Base-by-base conservation (phyloP, 2,329 filamentous ascomycete species). In the Dothideomycetes sp. region DNA sequence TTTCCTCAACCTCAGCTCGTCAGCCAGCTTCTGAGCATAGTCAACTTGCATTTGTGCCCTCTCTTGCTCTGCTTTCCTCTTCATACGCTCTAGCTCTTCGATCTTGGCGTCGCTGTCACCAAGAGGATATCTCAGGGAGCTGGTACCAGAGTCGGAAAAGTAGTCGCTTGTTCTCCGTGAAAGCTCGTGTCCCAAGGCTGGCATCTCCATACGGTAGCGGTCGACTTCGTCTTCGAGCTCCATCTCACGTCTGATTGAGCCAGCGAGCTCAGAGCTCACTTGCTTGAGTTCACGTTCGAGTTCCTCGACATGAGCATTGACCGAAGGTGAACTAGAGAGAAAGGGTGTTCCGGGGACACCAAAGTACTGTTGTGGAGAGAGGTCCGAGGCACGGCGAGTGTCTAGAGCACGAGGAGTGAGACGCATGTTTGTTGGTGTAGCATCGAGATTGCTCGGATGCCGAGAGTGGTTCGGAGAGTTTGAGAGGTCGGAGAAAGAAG, bases 141-240 rank as follows among this genome's bases (percentile, higher is more conserved):
- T 89, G 44, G 85, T 82, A 22, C 91, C 91, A 5, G 88, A 94
- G 60, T 98, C 91, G 2, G 91, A 98, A 60, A 91, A 98, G 65
- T 98, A 96, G 64, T 98, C 91, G 64, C 91, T 96, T 8, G 85
- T 93, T 46, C 89, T 76, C 58, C 83, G 82, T 48, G 75, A 79
- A 19, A 72, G 57, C n/a, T 69, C 61, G n/a, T 54, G 51, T 18
- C 49, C 46, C 53, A 51, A 68, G 57, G 60, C 70, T 56, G 62
- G 78, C 71, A 60, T 70, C 55, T 95, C 87, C n/a, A 78, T 68
- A 59, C 95, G 88, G 51, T 94, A 67, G 44, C 83, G 74, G 50
- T 98, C 91, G 1, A 96, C 80, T 33, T 96, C 71, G 60, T 98
- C 91, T 62, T 98, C 91, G 22, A 98, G 65, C 52, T 98, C 91